These are phyloP conservation scores for Starmerella roubikii DNA, from an alignment of 805 yeast species.

Conservation along the genomic window DNA sequence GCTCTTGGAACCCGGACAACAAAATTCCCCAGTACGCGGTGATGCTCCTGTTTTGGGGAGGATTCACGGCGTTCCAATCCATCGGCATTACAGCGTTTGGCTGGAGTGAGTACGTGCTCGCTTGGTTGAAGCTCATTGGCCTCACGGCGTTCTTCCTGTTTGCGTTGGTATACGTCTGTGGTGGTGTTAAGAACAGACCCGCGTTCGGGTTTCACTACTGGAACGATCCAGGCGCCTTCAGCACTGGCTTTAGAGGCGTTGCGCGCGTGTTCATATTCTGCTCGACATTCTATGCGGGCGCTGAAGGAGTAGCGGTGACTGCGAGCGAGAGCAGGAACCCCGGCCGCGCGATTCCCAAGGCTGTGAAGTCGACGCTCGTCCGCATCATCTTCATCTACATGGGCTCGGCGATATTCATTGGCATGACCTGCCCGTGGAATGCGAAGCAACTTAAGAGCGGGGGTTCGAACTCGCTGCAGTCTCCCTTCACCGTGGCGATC, in stretches of 20 bases:
- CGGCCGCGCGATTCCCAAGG: conserved; percentile 43
- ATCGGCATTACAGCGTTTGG: conserved; percentile 45
- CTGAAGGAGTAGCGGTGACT: conserved; percentile 47
- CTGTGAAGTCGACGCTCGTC: conserved; percentile 44
- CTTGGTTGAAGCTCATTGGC: conserved; percentile 43
- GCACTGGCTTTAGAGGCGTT: conserved; percentile 34
- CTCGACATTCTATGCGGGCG: conserved; percentile 47
- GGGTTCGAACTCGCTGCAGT: conserved; percentile 35
- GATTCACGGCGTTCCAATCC: conserved; percentile 34
- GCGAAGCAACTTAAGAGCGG: conserved; percentile 32
- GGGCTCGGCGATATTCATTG: conserved; percentile 45
- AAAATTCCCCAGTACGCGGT: conserved; percentile 36
- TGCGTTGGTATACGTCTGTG: conserved; percentile 43
- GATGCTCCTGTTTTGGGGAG: conserved; percentile 39
- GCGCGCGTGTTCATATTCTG: conserved; percentile 40
- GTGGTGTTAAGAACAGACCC: conserved; percentile 37
- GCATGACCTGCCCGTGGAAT: conserved; percentile 46
- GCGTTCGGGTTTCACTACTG: conserved; percentile 49
- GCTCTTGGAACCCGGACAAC: conserved; percentile 29
- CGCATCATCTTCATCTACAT: conserved; percentile 43
- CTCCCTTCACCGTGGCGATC: conserved; percentile 39
- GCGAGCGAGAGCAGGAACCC: conserved; percentile 56
- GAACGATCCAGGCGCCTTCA: conserved; percentile 39
- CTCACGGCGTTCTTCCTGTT: conserved; percentile 44
- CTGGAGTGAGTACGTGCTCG: conserved; percentile 50